Evolutionary conservation across 1,284 basidiomycete species (phyloP), one percentile per base, ranked within the genome.

Genomic region (Rhodofomes roseus): DNA sequence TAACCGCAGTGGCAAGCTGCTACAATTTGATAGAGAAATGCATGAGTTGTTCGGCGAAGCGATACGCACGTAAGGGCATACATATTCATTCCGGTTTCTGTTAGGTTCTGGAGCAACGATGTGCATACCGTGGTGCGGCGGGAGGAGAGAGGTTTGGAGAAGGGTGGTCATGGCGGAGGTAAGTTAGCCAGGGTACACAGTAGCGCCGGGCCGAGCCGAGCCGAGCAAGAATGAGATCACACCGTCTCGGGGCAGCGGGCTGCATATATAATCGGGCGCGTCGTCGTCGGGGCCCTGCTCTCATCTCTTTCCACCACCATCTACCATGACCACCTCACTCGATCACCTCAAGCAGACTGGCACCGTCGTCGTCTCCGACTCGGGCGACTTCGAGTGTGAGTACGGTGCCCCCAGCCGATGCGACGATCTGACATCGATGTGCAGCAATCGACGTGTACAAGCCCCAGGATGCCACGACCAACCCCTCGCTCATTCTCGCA

Each of bases 301-400:
- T 60, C 58, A 62, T 57, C 43, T 34, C 48, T 37, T 14, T 57
- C 63, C 55, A 60, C 65, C 58, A 60, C 65, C 50, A 65, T 14
- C 65, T 75, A 81, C 65, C 77, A 96, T 96, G 94, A 82, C 92
- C 67, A 91, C 84, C 72, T 89, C 93, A 61, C 90, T 96, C 73
- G 95, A 96, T 73, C 79, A 79, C 60, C 89, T 96, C 73, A 95
- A 95, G 73, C 83, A 90, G 68, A 89, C 91, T 69, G 96, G 95
- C 71, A 98, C 95, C 72, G 85, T 92, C 73, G 94, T 97, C 77
- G 95, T 96, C 72, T 95, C 93, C 59, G 94, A 96, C 82, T 95
- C 92, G 62, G 94, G 93, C 61, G 89, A 92, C 77, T 92, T 91
- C 67, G 89, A 89, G 74, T 81, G 91, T 92, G 70, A 73, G 89